phyloP scores from a whole-genome alignment of 176 grass and related monocot genomes.

The Miscanthus lutarioriparius region DNA sequence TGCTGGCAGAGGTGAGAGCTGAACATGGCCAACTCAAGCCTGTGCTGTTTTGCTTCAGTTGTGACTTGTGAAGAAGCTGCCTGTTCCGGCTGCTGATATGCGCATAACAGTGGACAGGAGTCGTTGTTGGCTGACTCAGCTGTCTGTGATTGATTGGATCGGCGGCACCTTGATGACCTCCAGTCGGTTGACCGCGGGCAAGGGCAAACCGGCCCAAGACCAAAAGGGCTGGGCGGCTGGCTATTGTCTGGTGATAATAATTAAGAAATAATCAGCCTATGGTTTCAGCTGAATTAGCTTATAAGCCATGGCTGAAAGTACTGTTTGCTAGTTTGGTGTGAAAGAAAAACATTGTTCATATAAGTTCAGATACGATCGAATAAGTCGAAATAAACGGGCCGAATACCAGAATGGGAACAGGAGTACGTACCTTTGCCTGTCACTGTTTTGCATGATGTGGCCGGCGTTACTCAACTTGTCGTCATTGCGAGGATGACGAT shows the following conservation, averaged over 20 bases:
- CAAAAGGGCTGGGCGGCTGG: neutral
- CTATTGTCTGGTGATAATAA: neutral
- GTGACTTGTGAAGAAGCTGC: neutral
- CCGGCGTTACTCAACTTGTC: neutral
- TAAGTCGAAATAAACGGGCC: too few species aligned
- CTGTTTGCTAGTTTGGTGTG: too few species aligned
- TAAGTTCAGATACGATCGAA: too few species aligned
- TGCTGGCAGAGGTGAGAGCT: neutral
- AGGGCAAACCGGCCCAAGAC: neutral
- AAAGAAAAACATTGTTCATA: too few species aligned
- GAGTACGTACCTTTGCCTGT: neutral
- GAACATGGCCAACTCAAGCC: constrained; percentile 2
- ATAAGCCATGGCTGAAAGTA: too few species aligned
- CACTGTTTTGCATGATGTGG: neutral
- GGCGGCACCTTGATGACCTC: constrained; percentile 1
- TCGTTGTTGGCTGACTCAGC: constrained; percentile 49
- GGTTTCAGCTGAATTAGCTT: too few species aligned
- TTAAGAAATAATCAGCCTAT: neutral
- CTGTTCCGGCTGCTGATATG: neutral
- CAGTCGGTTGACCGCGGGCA: neutral
- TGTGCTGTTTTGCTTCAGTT: neutral
- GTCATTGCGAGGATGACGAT: neutral
- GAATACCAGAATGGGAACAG: neutral
- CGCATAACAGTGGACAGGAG: constrained; percentile 26
- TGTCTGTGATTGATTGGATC: constrained; percentile 10